Evolutionary conservation across 805 yeast species (phyloP).

Genomic region (Millerago galiae): DNA sequence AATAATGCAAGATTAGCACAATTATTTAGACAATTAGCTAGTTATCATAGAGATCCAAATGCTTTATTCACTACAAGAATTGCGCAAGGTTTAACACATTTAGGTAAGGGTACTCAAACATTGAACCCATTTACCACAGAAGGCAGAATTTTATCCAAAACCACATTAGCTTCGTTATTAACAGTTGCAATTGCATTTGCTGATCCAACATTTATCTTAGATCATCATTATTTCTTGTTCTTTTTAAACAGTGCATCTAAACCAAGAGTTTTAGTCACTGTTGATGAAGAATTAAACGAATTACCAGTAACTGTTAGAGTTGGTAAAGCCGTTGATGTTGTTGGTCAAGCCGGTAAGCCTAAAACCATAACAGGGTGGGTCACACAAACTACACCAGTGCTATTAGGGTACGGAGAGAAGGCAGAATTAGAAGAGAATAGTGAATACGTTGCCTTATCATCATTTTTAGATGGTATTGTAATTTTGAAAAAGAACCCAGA

Average conservation of each 20-base stretch:
- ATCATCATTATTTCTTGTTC: constrained; percentile 77
- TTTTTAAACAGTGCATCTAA: constrained; percentile 82
- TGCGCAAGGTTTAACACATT: constrained; percentile 90
- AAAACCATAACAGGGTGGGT: constrained; percentile 99
- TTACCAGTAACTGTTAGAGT: constrained; percentile 94
- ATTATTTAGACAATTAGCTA: constrained; percentile 87
- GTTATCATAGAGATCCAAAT: constrained; percentile 88
- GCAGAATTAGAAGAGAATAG: constrained; percentile 91
- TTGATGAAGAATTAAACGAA: constrained; percentile 75
- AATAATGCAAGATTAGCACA: constrained; percentile 98
- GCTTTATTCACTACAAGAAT: constrained; percentile 87
- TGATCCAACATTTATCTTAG: constrained; percentile 80
- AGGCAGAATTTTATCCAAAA: constrained; percentile 80
- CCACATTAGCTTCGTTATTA: constrained; percentile 81
- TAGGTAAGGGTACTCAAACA: constrained; percentile 94
- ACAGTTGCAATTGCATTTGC: constrained; percentile 79
- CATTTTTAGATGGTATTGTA: constrained; percentile 87
- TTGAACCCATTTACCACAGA: constrained; percentile 87
- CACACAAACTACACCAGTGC: constrained; percentile 95
- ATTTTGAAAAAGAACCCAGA: constrained; percentile 89
- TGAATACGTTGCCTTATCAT: constrained; percentile 78
- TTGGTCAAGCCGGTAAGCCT: constrained; percentile 99
- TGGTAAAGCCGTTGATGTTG: constrained; percentile 98
- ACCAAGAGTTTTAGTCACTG: constrained; percentile 89
- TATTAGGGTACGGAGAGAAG: constrained; percentile 88